Conservation (phyloP, 371 early-diverging fungal genomes). For the Mucor irregularis region DNA sequence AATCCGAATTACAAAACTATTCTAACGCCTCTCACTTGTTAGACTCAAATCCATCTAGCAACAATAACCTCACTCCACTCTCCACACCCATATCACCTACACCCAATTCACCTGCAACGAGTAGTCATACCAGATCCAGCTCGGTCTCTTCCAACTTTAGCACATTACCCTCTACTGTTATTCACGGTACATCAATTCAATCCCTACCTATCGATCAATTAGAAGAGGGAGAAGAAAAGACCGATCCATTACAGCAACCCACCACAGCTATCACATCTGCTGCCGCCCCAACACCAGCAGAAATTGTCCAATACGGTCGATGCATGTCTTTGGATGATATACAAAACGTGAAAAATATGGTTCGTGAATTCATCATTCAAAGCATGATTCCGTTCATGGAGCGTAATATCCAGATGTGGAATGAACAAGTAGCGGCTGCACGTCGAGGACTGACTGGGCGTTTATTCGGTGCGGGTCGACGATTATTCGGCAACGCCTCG, state of each 20-base stretch:
- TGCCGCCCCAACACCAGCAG: conserved; percentile 16
- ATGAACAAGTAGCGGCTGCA: conserved; percentile 88
- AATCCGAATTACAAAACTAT: conserved; percentile 33
- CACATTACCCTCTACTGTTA: conserved; percentile 6
- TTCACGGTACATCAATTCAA: conserved; percentile 21
- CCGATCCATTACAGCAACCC: conserved; percentile 9
- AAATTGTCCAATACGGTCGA: conserved; percentile 51
- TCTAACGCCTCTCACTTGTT: neutral
- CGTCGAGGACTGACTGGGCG: conserved; percentile 91
- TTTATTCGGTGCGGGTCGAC: conserved; percentile 78
- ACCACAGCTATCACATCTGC: neutral
- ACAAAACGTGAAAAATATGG: conserved; percentile 49
- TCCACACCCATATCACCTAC: neutral
- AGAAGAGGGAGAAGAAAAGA: neutral
- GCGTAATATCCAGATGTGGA: conserved; percentile 82
- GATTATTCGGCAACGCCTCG: conserved; percentile 72
- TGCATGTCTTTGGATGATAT: conserved; percentile 61
- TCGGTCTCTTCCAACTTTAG: conserved; percentile 21
- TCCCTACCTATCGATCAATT: conserved; percentile 11
- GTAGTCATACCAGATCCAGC: conserved; percentile 24
- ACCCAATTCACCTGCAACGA: conserved; percentile 14
- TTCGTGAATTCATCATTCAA: conserved; percentile 69
- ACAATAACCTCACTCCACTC: neutral
- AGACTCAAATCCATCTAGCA: neutral
- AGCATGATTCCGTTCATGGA: conserved; percentile 91